Evolutionary conservation across 2,329 filamentous ascomycete species (phyloP), one percentile per base, ranked within the genome.

Genomic region (Podosphaera aphanis): DNA sequence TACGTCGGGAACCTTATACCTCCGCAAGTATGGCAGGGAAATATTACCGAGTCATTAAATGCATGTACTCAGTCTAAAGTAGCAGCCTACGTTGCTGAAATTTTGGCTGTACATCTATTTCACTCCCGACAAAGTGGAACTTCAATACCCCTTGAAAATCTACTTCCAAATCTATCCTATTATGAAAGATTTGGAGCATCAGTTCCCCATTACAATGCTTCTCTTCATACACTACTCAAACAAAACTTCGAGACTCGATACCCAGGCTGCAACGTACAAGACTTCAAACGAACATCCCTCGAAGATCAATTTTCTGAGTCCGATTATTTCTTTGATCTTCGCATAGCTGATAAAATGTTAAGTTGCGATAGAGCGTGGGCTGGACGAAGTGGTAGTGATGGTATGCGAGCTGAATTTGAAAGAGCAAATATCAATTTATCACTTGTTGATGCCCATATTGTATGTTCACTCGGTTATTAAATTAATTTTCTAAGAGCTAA

Each of bases 381-480:
- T 45, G 79, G 79, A 38, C 68, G 66, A 52, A 69, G 65, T 52
- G 70, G 74, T 45, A 70, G 74, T 46, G 72, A 79, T 55, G 86
- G 86, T 0, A 93, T 93, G 62, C 71, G 73, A 50, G 71, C 73
- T 43, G 90, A 98, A 59, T 79, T 98, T 62, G 73, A 78, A 55
- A 76, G 77, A 49, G 90, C 88, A 37, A 98, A 98, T 60, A 66
- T 80, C 50, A 95, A 98, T 60, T 61, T 98, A 45, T 93, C 86
- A 20, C 67, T 93, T 29, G 84, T 98, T 29, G 85, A 95, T 60
- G 83, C 88, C 20, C 85, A 98, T 64, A 78, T 90, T 52, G 77
- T 83, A 67, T 63, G 31, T 35, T 29, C 4, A 43, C 23, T 6
- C 23, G 37, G 15, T n/a, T n/a, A n/a, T 37, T 27, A 25, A 33